Evolutionary conservation across 345 rosid species (phyloP).

Genomic region (Dimocarpus longan): DNA sequence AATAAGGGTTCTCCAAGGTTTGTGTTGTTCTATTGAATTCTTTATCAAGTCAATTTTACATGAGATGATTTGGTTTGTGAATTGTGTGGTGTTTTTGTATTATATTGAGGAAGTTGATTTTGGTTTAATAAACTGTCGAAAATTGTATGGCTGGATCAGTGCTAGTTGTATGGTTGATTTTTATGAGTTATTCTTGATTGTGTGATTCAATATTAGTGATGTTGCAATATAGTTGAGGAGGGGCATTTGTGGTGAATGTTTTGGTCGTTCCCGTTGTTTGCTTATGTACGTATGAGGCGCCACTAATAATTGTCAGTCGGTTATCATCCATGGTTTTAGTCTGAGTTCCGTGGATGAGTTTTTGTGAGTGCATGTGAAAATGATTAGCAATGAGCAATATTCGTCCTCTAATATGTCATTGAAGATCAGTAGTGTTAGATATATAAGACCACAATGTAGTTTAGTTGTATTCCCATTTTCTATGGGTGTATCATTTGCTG

Average conservation of each 20-base stretch:
- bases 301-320: not conserved
- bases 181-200: not conserved
- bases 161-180: not conserved
- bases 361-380: not conserved
- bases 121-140: no score
- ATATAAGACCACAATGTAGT: not conserved
- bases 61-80: not conserved
- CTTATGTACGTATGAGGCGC: not conserved
- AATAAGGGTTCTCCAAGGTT: constrained; percentile 66
- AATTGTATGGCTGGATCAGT: not conserved
- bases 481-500: not conserved
- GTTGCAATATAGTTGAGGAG: not conserved
- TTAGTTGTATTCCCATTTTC: not conserved
- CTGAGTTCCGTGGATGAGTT: not conserved
- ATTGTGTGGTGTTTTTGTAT: not conserved
- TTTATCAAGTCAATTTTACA: not conserved
- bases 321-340: not conserved
- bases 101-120: not conserved
- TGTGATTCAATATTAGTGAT: not conserved
- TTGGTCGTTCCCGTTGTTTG: not conserved
- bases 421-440: not conserved
- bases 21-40: not conserved
- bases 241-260: not conserved
- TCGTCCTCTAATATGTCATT: not conserved
- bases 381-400: not conserved